phyloP scores from a whole-genome alignment of 345 rosid genomes.

The Reutealis trisperma region DNA sequence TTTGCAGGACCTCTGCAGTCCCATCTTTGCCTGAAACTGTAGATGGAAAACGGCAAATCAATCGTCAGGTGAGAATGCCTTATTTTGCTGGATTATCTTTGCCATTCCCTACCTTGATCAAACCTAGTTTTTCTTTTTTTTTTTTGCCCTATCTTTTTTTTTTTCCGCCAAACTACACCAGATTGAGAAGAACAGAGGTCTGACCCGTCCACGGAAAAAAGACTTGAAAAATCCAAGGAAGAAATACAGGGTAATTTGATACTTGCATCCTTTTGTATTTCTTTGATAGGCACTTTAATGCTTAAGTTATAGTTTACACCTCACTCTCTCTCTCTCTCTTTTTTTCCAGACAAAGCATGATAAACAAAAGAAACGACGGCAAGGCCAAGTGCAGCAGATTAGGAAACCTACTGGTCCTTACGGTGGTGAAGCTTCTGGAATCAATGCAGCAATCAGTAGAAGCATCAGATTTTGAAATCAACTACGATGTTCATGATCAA shows the following conservation, averaged over 20 bases:
- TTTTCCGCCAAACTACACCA: slow-evolving; percentile 25
- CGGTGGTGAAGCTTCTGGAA: slow-evolving; percentile 71
- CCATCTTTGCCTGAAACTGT: slow-evolving; percentile 56
- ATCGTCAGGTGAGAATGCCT: slow-evolving; percentile 45
- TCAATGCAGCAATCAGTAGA: slow-evolving; percentile 61
- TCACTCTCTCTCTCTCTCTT: not conserved
- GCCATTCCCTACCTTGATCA: not conserved
- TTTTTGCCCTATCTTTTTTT: not conserved
- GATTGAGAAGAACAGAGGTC: slow-evolving; percentile 72
- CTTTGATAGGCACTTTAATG: not conserved
- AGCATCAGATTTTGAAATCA: slow-evolving; percentile 47
- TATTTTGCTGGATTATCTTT: not conserved
- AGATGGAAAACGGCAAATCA: slow-evolving; percentile 68
- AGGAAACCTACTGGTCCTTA: slow-evolving; percentile 55
- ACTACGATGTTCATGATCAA: not conserved
- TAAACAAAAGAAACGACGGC: slow-evolving; percentile 39
- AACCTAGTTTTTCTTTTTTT: not conserved
- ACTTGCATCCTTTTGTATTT: not conserved
- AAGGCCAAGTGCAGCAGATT: slow-evolving; percentile 64
- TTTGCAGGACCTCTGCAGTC: slow-evolving; percentile 36
- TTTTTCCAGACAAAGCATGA: slow-evolving; percentile 48
- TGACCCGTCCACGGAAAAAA: slow-evolving; percentile 68
- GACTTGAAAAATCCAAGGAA: slow-evolving; percentile 72
- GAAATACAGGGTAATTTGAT: slow-evolving; percentile 64
- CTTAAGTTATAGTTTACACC: not conserved